Evolutionary conservation across 352 stramenopile species (phyloP), one percentile per base, ranked within the genome.

Genomic region (Elongisporangium senticosum): DNA sequence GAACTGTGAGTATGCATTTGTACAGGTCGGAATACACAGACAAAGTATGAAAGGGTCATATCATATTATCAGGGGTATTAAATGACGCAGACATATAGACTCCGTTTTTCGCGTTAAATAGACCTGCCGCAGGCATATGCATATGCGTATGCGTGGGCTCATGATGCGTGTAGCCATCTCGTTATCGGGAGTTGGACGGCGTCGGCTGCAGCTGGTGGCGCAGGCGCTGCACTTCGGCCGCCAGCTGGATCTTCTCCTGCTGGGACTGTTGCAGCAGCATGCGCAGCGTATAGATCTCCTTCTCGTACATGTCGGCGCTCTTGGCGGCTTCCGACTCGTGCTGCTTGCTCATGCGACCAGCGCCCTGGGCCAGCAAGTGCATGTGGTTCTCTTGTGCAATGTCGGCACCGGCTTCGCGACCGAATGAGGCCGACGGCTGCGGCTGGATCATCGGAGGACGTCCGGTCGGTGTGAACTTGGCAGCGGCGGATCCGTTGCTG

Each of bases 231-330:
- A 93, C 71, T 61, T 93, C 81, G 49, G 53, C 65, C 53, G 84
- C 74, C 2, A 93, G 70, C 57, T 80, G 71, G 24, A 67, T 56
- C 52, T 90, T 90, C 49, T 93, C 77, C 49, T 86, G 75, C 63
- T 90, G 75, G n/a, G 77, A 75, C 59, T 90, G 76, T 43, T 89
- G 72, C 50, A 93, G 64, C 61, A 88, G 62, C 74, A 76, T 83
- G 28, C 75, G 77, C 56, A 90, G 63, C 57, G 68, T 70, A 62
- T 86, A 66, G 48, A 89, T 65, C 59, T 90, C 81, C 62, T 86
- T 78, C 63, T 90, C 75, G 59, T 86, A 89, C 63, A 60, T 51
- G n/a, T 86, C 80, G 3, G 72, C 26, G 28, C 64, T 81, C 64
- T 76, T 72, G 33, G 51, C 64, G 33, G 33, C 33, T 17, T 14